A percentile compares a stretch with the other conserved stretches of the same genome.
Conservation (phyloP, 371 early-diverging fungal genomes). For the Mortierella sp. region DNA sequence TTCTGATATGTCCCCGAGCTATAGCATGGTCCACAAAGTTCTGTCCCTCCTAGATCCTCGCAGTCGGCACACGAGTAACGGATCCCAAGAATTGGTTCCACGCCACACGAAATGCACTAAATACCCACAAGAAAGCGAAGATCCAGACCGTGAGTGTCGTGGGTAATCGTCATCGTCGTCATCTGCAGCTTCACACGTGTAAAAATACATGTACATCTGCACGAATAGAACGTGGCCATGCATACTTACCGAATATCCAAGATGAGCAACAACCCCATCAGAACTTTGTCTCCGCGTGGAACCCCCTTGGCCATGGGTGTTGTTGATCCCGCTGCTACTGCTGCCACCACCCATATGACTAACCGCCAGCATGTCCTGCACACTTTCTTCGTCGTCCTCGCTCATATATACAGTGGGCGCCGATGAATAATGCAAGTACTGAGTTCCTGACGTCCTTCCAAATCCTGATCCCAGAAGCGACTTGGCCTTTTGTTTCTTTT, state of each 20-base stretch:
- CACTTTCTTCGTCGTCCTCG: constrained; percentile 63
- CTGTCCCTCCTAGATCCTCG: constrained; percentile 52
- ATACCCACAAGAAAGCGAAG: background rate
- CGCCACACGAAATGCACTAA: constrained; percentile 69
- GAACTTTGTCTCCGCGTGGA: constrained; percentile 5
- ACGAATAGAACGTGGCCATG: background rate
- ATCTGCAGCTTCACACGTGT: background rate
- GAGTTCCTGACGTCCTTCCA: constrained; percentile 67
- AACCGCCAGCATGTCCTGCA: constrained; percentile 64
- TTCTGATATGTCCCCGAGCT: constrained; percentile 30
- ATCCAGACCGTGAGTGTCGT: background rate
- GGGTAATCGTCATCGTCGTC: too few relatives aligned
- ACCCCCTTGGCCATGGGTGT: background rate
- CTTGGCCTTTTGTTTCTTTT: constrained; percentile 34
- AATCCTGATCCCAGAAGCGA: constrained; percentile 25
- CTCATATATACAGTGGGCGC: constrained; percentile 74
- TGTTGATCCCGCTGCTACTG: background rate
- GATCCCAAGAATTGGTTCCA: constrained; percentile 70
- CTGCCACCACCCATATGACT: constrained; percentile 22
- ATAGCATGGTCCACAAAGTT: constrained; percentile 46
- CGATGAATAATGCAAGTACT: constrained; percentile 60
- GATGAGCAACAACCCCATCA: constrained; percentile 57
- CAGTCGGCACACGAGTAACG: constrained; percentile 72
- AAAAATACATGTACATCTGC: too few relatives aligned
- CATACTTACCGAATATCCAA: constrained; percentile 67